Conservation (phyloP, 1,284 basidiomycete genomes). For the Peniophora sp. region DNA sequence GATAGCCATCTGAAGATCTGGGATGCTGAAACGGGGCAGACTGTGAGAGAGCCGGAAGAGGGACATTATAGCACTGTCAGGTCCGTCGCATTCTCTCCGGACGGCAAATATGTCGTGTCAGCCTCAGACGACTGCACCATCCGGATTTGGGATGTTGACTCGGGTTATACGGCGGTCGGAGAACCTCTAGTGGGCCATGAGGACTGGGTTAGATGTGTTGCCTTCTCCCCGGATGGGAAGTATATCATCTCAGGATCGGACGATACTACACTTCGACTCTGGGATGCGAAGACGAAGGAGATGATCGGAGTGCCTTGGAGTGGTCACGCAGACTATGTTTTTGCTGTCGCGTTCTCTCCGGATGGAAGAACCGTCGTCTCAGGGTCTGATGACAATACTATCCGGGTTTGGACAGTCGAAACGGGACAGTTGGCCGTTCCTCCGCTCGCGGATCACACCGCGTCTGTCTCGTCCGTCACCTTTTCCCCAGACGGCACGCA, state of each 20-base stretch:
- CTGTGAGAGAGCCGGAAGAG: background rate
- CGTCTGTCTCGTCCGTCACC: background rate
- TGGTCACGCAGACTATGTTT: too few species aligned
- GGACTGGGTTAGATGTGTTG: background rate
- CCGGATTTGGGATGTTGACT: background rate
- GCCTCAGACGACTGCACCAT: constrained; percentile 3
- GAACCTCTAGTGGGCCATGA: background rate
- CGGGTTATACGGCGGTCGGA: background rate
- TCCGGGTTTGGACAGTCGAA: constrained; percentile 2
- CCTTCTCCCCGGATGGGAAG: background rate
- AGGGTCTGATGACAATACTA: background rate
- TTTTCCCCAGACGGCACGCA: background rate
- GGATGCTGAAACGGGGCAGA: background rate
- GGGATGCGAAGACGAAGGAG: too few species aligned
- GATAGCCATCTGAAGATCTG: background rate
- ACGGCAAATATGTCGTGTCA: constrained; percentile 1
- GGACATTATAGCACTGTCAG: background rate
- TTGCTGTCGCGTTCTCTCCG: constrained; percentile 1
- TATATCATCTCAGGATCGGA: background rate
- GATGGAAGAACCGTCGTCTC: constrained; percentile 1
- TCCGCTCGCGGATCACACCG: background rate
- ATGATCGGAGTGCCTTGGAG: too few species aligned
- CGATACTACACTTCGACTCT: background rate
- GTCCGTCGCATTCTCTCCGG: constrained; percentile 2
- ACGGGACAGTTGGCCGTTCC: background rate